Evolutionary conservation across 129 eudicot genomes (phyloP).

Genomic region (Deinandra increscens): DNA sequence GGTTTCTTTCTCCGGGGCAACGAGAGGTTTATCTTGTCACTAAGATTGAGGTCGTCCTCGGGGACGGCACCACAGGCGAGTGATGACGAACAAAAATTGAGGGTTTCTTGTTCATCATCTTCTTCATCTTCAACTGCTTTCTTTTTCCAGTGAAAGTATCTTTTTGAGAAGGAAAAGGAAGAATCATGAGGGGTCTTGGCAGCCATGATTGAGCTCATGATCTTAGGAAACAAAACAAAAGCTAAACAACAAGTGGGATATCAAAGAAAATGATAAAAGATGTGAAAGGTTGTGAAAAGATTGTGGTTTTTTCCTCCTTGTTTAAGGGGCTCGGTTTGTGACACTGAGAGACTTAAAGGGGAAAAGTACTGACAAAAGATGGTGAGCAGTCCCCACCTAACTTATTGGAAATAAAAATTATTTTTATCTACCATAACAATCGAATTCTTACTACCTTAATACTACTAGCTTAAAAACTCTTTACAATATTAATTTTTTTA

Average conservation of each 20-base stretch:
- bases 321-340: slow-evolving; percentile 22
- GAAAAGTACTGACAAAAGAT: slow-evolving; percentile 58
- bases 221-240: slow-evolving; percentile 25
- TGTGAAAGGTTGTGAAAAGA: slow-evolving; percentile 23
- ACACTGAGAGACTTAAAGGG: slow-evolving; percentile 20
- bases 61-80: slow-evolving; percentile 21
- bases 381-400: slow-evolving; percentile 81
- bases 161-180: slow-evolving; percentile 81
- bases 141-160: slow-evolving; percentile 69
- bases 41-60: slow-evolving; percentile 29
- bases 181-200: slow-evolving; percentile 68
- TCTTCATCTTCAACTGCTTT: slow-evolving; percentile 40
- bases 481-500: no score
- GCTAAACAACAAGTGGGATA: slow-evolving; percentile 29
- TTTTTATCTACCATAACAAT: background rate
- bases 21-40: slow-evolving; percentile 22
- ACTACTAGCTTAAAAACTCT: no score
- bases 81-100: slow-evolving; percentile 47
- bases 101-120: slow-evolving; percentile 47
- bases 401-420: no score
- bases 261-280: background rate
- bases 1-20: slow-evolving; percentile 41
- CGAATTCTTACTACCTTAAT: no score
- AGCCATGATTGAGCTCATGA: slow-evolving; percentile 84
- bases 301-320: slow-evolving; percentile 21